phyloP scores from a whole-genome alignment of 805 yeast genomes.

The Tetrapisispora iriomotensis region DNA sequence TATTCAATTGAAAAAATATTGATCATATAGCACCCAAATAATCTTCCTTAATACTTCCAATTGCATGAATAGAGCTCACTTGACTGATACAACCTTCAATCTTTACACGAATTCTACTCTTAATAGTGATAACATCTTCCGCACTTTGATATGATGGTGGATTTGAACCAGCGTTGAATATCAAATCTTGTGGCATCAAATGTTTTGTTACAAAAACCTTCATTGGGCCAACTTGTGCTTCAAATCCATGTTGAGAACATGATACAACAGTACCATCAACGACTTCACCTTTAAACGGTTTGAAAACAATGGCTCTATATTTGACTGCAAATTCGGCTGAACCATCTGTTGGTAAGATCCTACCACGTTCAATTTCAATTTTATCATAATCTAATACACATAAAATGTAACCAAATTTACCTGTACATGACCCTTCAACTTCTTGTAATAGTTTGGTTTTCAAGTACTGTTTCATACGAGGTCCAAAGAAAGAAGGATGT shows the following conservation, averaged over 20 bases:
- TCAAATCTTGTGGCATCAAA: conserved; percentile 88
- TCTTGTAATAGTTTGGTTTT: conserved; percentile 85
- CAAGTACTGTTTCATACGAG: conserved; percentile 90
- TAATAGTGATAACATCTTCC: conserved; percentile 91
- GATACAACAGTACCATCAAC: conserved; percentile 94
- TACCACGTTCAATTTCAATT: conserved; percentile 91
- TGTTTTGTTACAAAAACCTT: conserved; percentile 92
- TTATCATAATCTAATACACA: conserved; percentile 92
- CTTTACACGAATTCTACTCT: conserved; percentile 86
- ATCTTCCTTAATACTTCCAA: conserved; percentile 96
- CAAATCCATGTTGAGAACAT: conserved; percentile 90
- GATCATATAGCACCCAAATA: conserved; percentile 66
- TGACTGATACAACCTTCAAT: conserved; percentile 96
- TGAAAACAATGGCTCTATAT: conserved; percentile 95
- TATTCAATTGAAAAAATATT: not conserved
- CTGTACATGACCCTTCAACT: conserved; percentile 98
- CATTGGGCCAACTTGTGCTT: conserved; percentile 96
- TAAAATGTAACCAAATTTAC: conserved; percentile 94
- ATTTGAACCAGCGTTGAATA: conserved; percentile 86
- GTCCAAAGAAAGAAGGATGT: conserved; percentile 96
- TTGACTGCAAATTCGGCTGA: conserved; percentile 94
- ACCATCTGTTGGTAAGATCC: conserved; percentile 83
- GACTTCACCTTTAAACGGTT: conserved; percentile 97
- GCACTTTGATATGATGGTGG: conserved; percentile 98
- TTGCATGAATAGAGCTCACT: conserved; percentile 93